These are phyloP conservation scores for Suhomyces yuchorum DNA, from an alignment of 1,139 yeast species.

Conservation along the genomic window DNA sequence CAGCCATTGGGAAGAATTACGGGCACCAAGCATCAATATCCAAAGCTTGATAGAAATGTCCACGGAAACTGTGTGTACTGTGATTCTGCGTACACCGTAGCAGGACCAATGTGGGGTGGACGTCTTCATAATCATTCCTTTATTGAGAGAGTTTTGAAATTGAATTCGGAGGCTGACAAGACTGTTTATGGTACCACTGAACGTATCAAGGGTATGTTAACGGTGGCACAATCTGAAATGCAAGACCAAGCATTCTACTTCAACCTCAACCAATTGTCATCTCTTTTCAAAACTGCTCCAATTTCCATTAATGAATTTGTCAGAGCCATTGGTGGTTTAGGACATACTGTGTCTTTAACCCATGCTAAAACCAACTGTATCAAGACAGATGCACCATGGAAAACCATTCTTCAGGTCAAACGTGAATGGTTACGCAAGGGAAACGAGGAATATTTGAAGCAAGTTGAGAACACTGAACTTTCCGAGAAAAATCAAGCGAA, in stretches of 20 bases:
- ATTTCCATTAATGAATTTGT: slow-evolving; percentile 74
- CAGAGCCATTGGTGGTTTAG: slow-evolving; percentile 85
- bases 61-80: slow-evolving; percentile 61
- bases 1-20: slow-evolving; percentile 75
- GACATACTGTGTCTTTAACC: slow-evolving; percentile 78
- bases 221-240: slow-evolving; percentile 75
- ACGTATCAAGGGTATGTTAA: slow-evolving; percentile 89
- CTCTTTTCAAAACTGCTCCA: slow-evolving; percentile 77
- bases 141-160: slow-evolving; percentile 59
- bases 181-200: slow-evolving; percentile 73
- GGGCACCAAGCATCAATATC: slow-evolving; percentile 37
- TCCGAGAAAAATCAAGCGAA: slow-evolving; percentile 25
- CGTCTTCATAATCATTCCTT: slow-evolving; percentile 69
- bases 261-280: slow-evolving; percentile 74
- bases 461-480: slow-evolving; percentile 30
- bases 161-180: slow-evolving; percentile 52
- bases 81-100: slow-evolving; percentile 67
- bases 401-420: slow-evolving; percentile 69
- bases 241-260: slow-evolving; percentile 72
- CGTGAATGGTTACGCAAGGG: slow-evolving; percentile 62
- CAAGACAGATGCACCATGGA: slow-evolving; percentile 90
- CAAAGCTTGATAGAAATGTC: slow-evolving; percentile 23
- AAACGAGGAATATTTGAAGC: slow-evolving; percentile 31
- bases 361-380: slow-evolving; percentile 86
- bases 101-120: slow-evolving; percentile 98